A percentile compares a stretch with the other conserved stretches of the same genome.
These are phyloP conservation scores for Cyanidium caldarium DNA, from an alignment of 23 red algal species.

Conservation along the genomic window DNA sequence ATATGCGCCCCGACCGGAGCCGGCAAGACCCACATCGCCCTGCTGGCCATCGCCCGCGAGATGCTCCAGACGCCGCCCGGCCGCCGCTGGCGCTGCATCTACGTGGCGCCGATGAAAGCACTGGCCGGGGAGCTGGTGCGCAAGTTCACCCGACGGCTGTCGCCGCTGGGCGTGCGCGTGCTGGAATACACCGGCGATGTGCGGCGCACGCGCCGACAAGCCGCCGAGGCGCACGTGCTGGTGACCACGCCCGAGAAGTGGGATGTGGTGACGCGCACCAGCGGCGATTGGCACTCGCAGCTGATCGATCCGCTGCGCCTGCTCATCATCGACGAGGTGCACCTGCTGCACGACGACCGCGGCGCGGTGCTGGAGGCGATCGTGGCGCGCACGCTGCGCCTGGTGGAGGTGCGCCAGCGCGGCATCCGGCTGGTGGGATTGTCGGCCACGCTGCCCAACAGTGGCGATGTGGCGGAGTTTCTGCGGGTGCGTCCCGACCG, in stretches of 20 bases:
- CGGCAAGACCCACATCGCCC: constrained; percentile 91
- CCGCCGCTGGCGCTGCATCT: constrained; percentile 21
- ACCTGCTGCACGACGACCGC: constrained; percentile 87
- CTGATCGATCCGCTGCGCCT: constrained; percentile 42
- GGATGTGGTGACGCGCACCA: constrained; percentile 93
- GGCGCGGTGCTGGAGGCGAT: constrained; percentile 91
- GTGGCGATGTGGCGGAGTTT: constrained; percentile 69
- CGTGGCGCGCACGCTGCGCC: constrained; percentile 37
- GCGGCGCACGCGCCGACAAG: constrained; percentile 29
- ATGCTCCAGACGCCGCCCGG: constrained; percentile 1
- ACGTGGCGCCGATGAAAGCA: constrained; percentile 97
- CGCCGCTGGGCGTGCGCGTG: constrained; percentile 35
- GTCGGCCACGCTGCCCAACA: constrained; percentile 90
- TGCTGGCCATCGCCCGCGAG: constrained; percentile 64
- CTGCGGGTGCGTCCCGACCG: constrained; percentile 19
- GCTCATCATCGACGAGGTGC: constrained; percentile 95
- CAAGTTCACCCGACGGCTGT: constrained; percentile 54
- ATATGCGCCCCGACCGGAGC: constrained; percentile 94
- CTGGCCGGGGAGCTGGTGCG: constrained; percentile 74
- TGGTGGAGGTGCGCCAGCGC: background rate
- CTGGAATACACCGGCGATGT: constrained; percentile 83
- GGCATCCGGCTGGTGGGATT: constrained; percentile 72
- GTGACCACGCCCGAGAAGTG: constrained; percentile 99
- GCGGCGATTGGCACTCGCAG: constrained; percentile 22
- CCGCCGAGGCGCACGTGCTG: constrained; percentile 50